Base-by-base conservation (phyloP, 2,329 filamentous ascomycete genomes). In the Albophoma yamanashiensis region DNA sequence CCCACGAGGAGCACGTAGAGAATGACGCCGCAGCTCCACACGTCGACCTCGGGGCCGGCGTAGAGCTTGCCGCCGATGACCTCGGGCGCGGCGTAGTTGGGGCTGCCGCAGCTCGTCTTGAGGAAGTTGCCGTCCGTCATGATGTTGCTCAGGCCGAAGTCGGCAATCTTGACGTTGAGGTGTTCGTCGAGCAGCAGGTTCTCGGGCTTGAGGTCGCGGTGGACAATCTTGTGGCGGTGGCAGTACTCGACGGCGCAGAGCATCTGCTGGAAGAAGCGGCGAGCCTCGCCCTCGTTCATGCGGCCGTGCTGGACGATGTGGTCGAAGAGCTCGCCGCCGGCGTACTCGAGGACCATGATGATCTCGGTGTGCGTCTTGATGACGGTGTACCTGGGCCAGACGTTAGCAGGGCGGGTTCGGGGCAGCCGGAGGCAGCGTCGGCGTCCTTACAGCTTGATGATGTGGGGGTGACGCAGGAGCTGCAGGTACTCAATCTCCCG, bases 61-160 rank as follows among this genome's bases (percentile, higher is more conserved):
- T 99, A 99, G 59, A 97, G 81, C 79, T 97, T 99, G 31, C 94
- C 94, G 59, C 92, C 94, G 70, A 99, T 97, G 62, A 99, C 94
- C 74, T 99, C 94, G 8, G 94, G 94, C 1, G 94, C 94, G 15
- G 94, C 94, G 74, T 99, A 99, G 75, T 99, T 99, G 50, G 94
- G 94, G 71, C 93, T 97, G 58, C 94, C 94, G 69, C 94, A 99
- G 72, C 92, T 97, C 1, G 94, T 99, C 78, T 97, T 97, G 69
- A 99, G 84, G 72, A 99, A 99, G 73, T 99, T 99, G 34, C 94
- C 94, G 72, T 99, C 94, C 0, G 94, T 97, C 94, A 99, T 99
- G 76, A 99, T 99, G 73, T 99, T 99, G 79, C 93, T 97, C 60
- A 99, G 81, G 61, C 94, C 94, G 67, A 99, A 99, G 76, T 99